Base-by-base conservation (phyloP, 192 early-diverging fungal species). In the Phycomyces nitens region DNA sequence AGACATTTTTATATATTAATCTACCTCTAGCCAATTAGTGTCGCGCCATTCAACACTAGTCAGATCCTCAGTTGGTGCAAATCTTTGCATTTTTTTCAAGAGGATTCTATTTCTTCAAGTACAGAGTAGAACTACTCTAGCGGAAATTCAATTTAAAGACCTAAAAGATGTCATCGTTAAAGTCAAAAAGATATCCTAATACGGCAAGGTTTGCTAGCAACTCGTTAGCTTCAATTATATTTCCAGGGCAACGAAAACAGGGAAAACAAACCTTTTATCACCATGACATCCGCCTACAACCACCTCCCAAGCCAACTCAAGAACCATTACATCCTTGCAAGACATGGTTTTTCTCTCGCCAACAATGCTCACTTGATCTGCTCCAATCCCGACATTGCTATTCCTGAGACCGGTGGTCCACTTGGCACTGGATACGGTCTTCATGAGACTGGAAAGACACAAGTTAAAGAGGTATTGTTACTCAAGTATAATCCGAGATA, bases 1-100 rank as follows among this genome's bases (percentile, higher is more conserved):
- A 9, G 12, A 47, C 47, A 20, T 59, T n/a, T 2, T 24, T 60
- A 15, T 29, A 15, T 38, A 1, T 38, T 12, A 23, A n/a, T 14
- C 40, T 67, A 67, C 71, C 66, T 73, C 78, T 11, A 80, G 27
- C 85, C 85, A 86, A 52, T 83, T 79, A 42, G 82, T 82, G 50
- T 77, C 80, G 53, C 85, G 79, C 85, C 85, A 86, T 63, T 86
- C 85, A 4, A 86, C 82, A 20, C 66, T 77, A 3, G 84, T 86
- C 18, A 86, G 73, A 44, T 84, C 82, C 51, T 75, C 73, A 20
- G 65, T 60, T 39, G 54, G 55, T 56, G 51, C 59, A 26, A 56
- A 56, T 22, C 70, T 59, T 51, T 66, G 63, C 63, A 71, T 71
- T 16, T 34, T 7, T 34, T 5, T 34, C 29, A 34, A 34, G 7